phyloP scores from a whole-genome alignment of 306 rosid species.

The Fagus crenata region DNA sequence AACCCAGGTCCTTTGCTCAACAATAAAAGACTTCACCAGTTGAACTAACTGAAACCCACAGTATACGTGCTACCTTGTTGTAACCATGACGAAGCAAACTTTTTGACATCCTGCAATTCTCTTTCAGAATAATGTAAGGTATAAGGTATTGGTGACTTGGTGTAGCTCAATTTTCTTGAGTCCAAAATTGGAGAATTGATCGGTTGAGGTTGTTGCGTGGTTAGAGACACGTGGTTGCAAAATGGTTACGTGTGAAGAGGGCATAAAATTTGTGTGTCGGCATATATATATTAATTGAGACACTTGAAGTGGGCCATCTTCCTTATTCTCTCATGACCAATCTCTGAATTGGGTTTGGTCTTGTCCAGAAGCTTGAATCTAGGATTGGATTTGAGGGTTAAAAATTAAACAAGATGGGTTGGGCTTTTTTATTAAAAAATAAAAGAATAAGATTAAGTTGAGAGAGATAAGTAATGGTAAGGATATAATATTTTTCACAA shows the following conservation, averaged over 20 bases:
- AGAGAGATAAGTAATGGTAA: too few species aligned
- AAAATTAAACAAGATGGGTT: too few species aligned
- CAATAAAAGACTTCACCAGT: too few species aligned
- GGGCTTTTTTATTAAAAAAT: too few species aligned
- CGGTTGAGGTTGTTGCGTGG: not conserved
- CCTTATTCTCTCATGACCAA: not conserved
- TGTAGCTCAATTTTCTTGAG: not conserved
- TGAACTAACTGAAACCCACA: too few species aligned
- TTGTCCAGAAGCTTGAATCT: too few species aligned
- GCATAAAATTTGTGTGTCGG: not conserved
- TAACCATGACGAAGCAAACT: conserved; percentile 33
- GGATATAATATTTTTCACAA: too few species aligned
- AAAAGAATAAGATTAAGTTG: too few species aligned
- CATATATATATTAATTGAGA: not conserved
- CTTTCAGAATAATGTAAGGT: not conserved
- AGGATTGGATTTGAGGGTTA: too few species aligned
- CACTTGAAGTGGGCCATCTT: not conserved
- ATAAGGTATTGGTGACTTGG: too few species aligned
- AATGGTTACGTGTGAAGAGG: not conserved
- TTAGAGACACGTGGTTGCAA: not conserved
- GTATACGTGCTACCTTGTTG: conserved; percentile 24
- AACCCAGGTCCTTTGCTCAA: too few species aligned
- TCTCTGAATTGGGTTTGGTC: not conserved
- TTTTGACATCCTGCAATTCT: conserved; percentile 23
- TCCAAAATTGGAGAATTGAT: not conserved